Percentiles rank a stretch among this genome's conserved stretches.
phyloP scores from a whole-genome alignment of 495 filamentous ascomycete species.

The Aspergillus ostianus region DNA sequence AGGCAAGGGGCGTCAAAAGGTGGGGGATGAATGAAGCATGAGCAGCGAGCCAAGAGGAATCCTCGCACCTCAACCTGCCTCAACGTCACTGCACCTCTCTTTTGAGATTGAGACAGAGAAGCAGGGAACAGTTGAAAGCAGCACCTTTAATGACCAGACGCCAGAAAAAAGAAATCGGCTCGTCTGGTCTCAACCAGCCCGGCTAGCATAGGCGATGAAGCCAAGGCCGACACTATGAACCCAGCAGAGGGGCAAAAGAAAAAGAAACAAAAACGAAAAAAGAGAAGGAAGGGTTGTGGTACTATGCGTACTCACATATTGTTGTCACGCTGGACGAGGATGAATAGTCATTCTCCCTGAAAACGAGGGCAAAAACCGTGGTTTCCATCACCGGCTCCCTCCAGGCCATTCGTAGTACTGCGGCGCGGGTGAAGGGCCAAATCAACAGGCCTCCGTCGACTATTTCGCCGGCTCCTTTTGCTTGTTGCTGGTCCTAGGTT shows the following conservation, averaged over 20 bases:
- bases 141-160: not conserved
- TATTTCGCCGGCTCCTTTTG: not conserved
- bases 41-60: not conserved
- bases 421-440: not conserved
- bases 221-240: conserved; percentile 3
- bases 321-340: not conserved
- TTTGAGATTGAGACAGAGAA: not conserved
- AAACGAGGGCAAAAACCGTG: not conserved
- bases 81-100: not conserved
- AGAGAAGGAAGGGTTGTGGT: not conserved
- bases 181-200: not conserved
- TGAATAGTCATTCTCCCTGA: not conserved
- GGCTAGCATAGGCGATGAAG: conserved; percentile 1
- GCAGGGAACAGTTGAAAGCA: not conserved
- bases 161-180: conserved; percentile 1
- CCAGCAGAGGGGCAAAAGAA: not conserved
- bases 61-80: not conserved
- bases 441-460: not conserved
- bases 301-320: not conserved
- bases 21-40: not conserved
- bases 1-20: not conserved
- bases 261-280: not conserved
- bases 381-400: not conserved
- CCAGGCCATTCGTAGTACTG: conserved; percentile 16
- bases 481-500: not conserved